These are phyloP conservation scores for Tilletiopsis washingtonensis DNA, from an alignment of 1,284 basidiomycete species.

Conservation along the genomic window DNA sequence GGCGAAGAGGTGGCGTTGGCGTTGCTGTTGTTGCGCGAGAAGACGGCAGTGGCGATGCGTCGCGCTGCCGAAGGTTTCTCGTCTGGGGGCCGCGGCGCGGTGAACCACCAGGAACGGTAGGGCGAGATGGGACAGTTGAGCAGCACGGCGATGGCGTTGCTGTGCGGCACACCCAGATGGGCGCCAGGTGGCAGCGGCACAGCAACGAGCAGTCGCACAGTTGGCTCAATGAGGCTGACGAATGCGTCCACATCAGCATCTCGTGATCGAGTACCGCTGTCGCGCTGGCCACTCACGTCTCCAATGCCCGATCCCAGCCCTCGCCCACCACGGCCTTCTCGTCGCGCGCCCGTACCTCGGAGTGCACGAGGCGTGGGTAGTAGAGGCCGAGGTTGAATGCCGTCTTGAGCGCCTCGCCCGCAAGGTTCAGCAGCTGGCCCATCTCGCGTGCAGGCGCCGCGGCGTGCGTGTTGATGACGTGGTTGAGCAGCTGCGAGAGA, in stretches of 20 bases:
- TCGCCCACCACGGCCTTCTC: slow-evolving; percentile 15
- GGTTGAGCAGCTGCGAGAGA: too few species aligned
- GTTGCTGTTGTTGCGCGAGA: too few species aligned
- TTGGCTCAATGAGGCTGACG: slow-evolving; percentile 19
- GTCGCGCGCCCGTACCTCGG: background rate
- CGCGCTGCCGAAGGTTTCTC: background rate
- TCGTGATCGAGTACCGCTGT: background rate
- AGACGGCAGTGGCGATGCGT: background rate
- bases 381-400: slow-evolving; percentile 39
- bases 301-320: slow-evolving; percentile 15
- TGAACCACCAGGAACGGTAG: slow-evolving; percentile 2
- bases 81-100: background rate
- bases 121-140: slow-evolving; percentile 27
- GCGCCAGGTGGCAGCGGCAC: slow-evolving; percentile 12
- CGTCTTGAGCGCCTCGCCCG: slow-evolving; percentile 30
- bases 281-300: slow-evolving; percentile 6
- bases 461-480: too few species aligned
- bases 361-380: slow-evolving; percentile 22
- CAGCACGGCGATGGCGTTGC: slow-evolving; percentile 33
- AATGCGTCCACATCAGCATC: background rate
- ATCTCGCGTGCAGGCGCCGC: too few species aligned
- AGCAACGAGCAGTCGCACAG: slow-evolving; percentile 16
- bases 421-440: background rate
- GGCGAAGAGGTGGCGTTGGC: background rate
- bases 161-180: slow-evolving; percentile 26